Conservation (phyloP, 768 basidiomycete species). For the Macrolepiota albuminosa region DNA sequence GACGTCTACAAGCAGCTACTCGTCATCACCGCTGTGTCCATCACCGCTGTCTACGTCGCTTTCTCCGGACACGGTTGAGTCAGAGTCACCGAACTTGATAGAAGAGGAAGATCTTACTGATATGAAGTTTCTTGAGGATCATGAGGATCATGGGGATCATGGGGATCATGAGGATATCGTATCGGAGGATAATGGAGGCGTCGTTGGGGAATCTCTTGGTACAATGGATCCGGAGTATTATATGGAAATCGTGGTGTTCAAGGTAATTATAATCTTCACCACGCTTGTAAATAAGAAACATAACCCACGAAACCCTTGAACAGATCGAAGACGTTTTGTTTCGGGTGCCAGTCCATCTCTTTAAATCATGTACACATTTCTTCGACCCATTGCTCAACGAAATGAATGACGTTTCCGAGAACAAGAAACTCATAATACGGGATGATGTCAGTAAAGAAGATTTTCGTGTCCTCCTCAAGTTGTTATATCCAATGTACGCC, state of each 20-base stretch:
- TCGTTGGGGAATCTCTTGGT: not conserved
- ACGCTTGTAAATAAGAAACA: not conserved
- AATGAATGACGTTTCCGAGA: not conserved
- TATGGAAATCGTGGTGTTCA: conserved; percentile 7
- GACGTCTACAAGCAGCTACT: not conserved
- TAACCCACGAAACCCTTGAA: not conserved
- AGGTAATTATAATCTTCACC: not conserved
- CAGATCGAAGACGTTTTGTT: conserved; percentile 9
- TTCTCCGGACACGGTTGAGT: not conserved
- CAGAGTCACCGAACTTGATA: not conserved
- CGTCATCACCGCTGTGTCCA: not conserved
- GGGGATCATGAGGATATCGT: not conserved
- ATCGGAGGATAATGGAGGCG: not conserved
- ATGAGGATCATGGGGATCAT: not conserved
- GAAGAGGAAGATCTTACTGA: not conserved
- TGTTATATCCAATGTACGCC: conserved; percentile 11
- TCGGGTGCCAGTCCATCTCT: conserved; percentile 7
- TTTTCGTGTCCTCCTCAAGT: conserved; percentile 10
- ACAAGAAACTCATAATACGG: not conserved
- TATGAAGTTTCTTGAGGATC: not conserved
- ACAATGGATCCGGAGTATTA: conserved; percentile 3
- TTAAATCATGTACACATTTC: conserved; percentile 5
- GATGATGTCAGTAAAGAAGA: conserved; percentile 7
- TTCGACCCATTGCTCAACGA: conserved; percentile 1
- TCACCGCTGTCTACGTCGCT: not conserved